Evolutionary conservation across 768 basidiomycete species (phyloP).

Genomic region (Russula sp.): DNA sequence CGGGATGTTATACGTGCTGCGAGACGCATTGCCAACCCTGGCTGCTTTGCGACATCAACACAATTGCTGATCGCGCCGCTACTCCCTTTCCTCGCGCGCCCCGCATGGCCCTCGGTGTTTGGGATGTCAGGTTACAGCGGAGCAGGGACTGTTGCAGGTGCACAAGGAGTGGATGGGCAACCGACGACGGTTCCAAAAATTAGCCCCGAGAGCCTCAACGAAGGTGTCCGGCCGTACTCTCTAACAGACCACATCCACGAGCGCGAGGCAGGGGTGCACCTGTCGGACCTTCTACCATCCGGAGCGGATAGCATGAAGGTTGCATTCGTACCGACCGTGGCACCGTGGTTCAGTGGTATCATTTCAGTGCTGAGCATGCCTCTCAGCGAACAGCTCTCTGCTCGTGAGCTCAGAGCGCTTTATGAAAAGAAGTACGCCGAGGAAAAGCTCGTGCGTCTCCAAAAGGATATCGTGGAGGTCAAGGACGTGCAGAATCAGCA

Average conservation of each 20-base stretch:
- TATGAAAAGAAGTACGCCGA: conserved; percentile 75
- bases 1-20: conserved; percentile 64
- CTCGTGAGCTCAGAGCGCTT: conserved; percentile 64
- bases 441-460: conserved; percentile 69
- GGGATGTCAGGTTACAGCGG: conserved; percentile 94
- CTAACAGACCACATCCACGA: conserved; percentile 99
- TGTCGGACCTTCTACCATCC: conserved; percentile 55
- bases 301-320: conserved; percentile 47
- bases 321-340: conserved; percentile 84
- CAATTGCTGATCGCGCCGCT: conserved; percentile 93
- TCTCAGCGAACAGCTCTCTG: conserved; percentile 61
- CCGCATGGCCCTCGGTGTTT: conserved; percentile 77
- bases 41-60: conserved; percentile 92
- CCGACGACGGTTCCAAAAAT: conserved; percentile 82
- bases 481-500: conserved; percentile 77
- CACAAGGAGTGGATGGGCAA: conserved; percentile 60
- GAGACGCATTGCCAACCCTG: conserved; percentile 93
- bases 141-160: conserved; percentile 78
- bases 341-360: conserved; percentile 97
- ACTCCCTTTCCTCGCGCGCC: conserved; percentile 60
- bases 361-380: conserved; percentile 84
- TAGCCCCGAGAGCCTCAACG: conserved; percentile 65
- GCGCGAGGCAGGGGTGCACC: conserved; percentile 86
- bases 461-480: conserved; percentile 69
- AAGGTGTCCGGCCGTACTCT: conserved; percentile 79